Conservation (phyloP, 352 stramenopile species). For the Pythium sp. region DNA sequence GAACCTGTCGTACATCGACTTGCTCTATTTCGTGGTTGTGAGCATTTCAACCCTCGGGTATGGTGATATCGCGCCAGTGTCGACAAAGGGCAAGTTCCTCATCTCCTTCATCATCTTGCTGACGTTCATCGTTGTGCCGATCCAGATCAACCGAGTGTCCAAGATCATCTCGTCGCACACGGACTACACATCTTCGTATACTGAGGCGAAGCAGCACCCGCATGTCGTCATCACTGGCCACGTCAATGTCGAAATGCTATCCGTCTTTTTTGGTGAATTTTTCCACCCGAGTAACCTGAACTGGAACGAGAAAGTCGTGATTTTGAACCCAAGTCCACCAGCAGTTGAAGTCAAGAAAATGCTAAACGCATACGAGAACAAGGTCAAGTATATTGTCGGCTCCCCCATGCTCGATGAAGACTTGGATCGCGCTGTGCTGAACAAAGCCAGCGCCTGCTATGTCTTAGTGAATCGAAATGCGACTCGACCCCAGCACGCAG, state of each 20-base stretch:
- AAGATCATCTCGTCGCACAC: conserved; percentile 78
- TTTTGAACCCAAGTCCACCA: conserved; percentile 63
- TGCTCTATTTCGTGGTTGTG: conserved; percentile 83
- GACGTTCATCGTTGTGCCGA: conserved; percentile 79
- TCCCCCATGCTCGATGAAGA: conserved; percentile 80
- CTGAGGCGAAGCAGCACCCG: conserved; percentile 65
- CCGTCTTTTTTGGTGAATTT: conserved; percentile 78
- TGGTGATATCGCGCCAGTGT: conserved; percentile 72
- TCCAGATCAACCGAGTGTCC: conserved; percentile 75
- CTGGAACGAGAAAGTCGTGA: conserved; percentile 80
- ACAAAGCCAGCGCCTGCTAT: conserved; percentile 56
- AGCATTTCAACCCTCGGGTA: conserved; percentile 86
- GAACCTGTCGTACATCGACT: conserved; percentile 63
- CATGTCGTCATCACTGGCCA: conserved; percentile 76
- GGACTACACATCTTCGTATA: conserved; percentile 76
- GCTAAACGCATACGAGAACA: conserved; percentile 69
- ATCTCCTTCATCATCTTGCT: conserved; percentile 83
- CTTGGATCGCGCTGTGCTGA: conserved; percentile 53
- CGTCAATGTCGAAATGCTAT: conserved; percentile 59
- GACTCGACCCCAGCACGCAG: conserved; percentile 48
- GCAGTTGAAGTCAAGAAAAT: conserved; percentile 70
- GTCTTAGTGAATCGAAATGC: conserved; percentile 66
- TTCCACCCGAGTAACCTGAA: conserved; percentile 85
- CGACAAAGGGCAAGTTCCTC: conserved; percentile 63
- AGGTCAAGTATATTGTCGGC: conserved; percentile 82